Percentiles rank a stretch among this genome's conserved stretches.
phyloP scores from a whole-genome alignment of 768 basidiomycete species.

The Kwoniella newhampshirensis region DNA sequence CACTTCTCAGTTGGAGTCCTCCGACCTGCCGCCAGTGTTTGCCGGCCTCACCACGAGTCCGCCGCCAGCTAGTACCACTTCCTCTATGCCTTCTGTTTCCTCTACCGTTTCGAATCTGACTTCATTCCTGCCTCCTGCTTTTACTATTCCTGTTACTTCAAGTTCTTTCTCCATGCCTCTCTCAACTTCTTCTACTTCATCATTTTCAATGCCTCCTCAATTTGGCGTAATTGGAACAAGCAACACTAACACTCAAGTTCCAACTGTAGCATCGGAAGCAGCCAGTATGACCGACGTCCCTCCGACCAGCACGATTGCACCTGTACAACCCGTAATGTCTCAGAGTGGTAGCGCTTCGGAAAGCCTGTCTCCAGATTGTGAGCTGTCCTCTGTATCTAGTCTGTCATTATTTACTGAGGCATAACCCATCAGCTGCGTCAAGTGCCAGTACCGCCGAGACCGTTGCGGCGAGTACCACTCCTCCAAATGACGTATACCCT shows the following conservation, averaged over 20 bases:
- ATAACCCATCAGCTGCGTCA: too few relatives aligned
- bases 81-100: background rate
- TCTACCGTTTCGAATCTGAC: background rate
- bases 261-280: conserved; percentile 4
- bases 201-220: background rate
- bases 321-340: too few relatives aligned
- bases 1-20: background rate
- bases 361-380: too few relatives aligned
- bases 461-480: too few relatives aligned
- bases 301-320: background rate
- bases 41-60: background rate
- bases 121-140: background rate
- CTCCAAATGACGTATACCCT: too few relatives aligned
- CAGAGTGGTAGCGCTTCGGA: too few relatives aligned
- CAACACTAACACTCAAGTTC: conserved; percentile 3
- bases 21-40: background rate
- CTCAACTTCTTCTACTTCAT: conserved; percentile 2
- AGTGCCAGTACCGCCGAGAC: too few relatives aligned
- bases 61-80: background rate
- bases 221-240: background rate
- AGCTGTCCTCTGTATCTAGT: too few relatives aligned
- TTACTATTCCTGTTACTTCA: conserved; percentile 2
- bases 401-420: too few relatives aligned
- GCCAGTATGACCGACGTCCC: background rate
- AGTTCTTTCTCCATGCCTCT: background rate